phyloP scores from a whole-genome alignment of 306 rosid species.

The Mucuna pruriens region DNA sequence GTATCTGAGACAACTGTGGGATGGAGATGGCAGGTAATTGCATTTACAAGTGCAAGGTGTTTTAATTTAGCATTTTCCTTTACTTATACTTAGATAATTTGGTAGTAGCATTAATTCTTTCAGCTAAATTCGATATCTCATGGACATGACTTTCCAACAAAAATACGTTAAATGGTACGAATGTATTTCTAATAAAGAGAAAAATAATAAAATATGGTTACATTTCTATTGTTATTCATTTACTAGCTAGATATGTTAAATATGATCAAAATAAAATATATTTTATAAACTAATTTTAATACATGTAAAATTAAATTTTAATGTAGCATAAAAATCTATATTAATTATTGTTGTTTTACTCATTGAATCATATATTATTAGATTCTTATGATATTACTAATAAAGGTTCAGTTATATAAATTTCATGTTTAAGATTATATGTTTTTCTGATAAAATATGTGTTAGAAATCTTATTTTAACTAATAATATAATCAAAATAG shows the following conservation, averaged over 20 bases:
- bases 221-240: background rate
- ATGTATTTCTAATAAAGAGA: background rate
- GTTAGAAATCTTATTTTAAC: no score
- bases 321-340: no score
- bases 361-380: no score
- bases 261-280: no score
- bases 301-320: no score
- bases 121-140: background rate
- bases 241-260: background rate
- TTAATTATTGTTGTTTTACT: no score
- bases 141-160: background rate
- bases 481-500: no score
- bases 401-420: no score
- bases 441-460: no score
- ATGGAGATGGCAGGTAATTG: constrained; percentile 80
- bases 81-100: background rate
- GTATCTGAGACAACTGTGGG: constrained; percentile 50
- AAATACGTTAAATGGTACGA: background rate
- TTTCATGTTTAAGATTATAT: no score
- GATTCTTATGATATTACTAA: no score
- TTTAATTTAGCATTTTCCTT: background rate
- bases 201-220: background rate
- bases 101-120: background rate
- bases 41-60: background rate
- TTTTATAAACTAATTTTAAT: no score